Conservation (phyloP, 1,139 yeast genomes). For the Yamadazyma pseudoaaseri region DNA sequence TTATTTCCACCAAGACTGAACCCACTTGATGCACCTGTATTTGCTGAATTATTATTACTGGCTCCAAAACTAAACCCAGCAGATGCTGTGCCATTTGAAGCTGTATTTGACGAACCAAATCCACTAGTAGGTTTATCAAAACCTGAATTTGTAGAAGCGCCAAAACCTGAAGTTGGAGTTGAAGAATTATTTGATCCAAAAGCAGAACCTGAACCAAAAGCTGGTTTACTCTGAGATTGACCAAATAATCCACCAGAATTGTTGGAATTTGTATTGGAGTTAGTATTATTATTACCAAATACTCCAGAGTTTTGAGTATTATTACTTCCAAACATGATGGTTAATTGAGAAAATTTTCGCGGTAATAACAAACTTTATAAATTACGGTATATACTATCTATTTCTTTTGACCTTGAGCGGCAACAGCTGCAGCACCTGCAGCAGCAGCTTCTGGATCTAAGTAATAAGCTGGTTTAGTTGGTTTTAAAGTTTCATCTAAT, state of each 20-base stretch:
- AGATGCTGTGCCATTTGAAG: constrained; percentile 5
- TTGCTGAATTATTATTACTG: neutral
- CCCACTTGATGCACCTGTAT: neutral
- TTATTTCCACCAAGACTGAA: constrained; percentile 1
- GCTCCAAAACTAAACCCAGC: neutral
- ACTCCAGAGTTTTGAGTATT: constrained; percentile 3
- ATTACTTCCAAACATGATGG: constrained; percentile 8
- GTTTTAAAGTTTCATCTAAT: constrained; percentile 83
- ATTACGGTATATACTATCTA: constrained; percentile 20
- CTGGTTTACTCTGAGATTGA: constrained; percentile 14
- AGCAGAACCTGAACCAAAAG: constrained; percentile 5
- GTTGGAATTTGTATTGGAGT: constrained; percentile 1
- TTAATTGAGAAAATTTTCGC: constrained; percentile 1
- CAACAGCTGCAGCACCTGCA: constrained; percentile 99
- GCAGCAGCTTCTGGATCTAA: constrained; percentile 99
- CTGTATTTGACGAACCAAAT: constrained; percentile 24
- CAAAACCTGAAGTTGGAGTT: constrained; percentile 7
- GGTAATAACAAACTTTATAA: too few species aligned
- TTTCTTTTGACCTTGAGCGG: constrained; percentile 80
- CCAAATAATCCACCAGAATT: constrained; percentile 17
- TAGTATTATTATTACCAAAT: constrained; percentile 4
- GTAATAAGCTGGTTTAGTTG: constrained; percentile 92
- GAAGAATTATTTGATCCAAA: constrained; percentile 8
- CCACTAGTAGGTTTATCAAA: constrained; percentile 14
- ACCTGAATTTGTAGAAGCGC: constrained; percentile 2